Base-by-base conservation (phyloP, 208 protist genomes). In the Porcisia deanei region DNA sequence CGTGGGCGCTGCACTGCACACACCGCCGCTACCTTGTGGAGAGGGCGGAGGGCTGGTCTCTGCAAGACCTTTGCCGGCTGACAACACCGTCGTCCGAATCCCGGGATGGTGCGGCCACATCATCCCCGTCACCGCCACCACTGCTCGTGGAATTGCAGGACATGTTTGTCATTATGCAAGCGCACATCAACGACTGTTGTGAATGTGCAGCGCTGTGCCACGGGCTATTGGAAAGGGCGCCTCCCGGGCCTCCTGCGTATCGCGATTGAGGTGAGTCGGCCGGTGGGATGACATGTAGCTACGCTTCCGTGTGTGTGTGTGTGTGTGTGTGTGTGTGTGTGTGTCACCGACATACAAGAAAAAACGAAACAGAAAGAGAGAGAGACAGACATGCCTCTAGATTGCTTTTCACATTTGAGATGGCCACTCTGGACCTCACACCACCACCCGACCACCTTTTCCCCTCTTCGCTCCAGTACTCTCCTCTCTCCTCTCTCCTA, bases 1-100 rank as follows among this genome's bases (percentile, higher is more conserved):
- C 20, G 37, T 71, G 65, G 25, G 47, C 65, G 47, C 34, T 67
- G 71, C 58, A 0, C 34, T 5, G 43, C 72, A 30, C 72, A 30
- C 59, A 41, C 12, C 77, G 77, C 6, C 77, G 77, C 18, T 81
- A 81, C 58, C 43, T 81, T 14, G 71, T 81, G 34, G 77, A 81
- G 49, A 61, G 71, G 18, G 72, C 71, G 2, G 77, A 81, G 18
- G 77, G 77, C 0, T 81, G 77, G 72, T 81, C 77, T 34, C 34
- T 81, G 45, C 57, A 49, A 43, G 77, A 81, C 52, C 71, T 81
- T 5, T 37, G 61, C n/a, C 71, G 77, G 1, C 77, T 81, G 37
- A 55, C 54, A 18, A 60, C 52, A 6, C 34, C 69, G 22, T 39
- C 41, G 18, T 52, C 54, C n/a, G n/a, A 53, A 20, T 9, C 52